Percentiles rank a stretch among this genome's conserved stretches.
Evolutionary conservation across 768 basidiomycete genomes (phyloP).

Genomic region (Wakefieldia striispora): DNA sequence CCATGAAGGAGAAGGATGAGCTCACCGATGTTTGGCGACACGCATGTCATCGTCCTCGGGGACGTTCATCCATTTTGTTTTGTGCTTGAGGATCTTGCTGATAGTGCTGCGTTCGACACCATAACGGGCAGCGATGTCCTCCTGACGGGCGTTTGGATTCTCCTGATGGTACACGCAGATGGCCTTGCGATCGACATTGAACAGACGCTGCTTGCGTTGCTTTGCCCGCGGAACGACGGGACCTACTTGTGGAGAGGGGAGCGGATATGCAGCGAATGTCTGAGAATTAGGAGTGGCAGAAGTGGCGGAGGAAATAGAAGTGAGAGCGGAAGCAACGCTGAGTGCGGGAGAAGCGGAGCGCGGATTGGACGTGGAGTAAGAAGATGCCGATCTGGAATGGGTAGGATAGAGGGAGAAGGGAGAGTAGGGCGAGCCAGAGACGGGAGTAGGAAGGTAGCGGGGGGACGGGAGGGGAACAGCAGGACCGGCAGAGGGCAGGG

Average conservation of each 20-base stretch:
- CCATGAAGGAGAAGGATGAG: conserved; percentile 1
- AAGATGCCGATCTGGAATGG: conserved; percentile 47
- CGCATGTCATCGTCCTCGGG: conserved; percentile 55
- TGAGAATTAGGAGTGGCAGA: conserved; percentile 32
- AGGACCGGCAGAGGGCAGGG: conserved; percentile 14
- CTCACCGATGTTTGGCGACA: conserved; percentile 69
- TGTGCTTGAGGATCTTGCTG: conserved; percentile 86
- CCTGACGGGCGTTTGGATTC: conserved; percentile 71
- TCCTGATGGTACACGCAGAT: conserved; percentile 69
- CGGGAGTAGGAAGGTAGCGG: conserved; percentile 45
- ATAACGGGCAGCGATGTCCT: conserved; percentile 76
- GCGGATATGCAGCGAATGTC: conserved; percentile 29
- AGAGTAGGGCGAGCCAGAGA: conserved; percentile 45
- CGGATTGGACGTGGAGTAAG: conserved; percentile 44
- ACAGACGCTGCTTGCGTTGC: conserved; percentile 71
- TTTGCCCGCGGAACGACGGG: conserved; percentile 40
- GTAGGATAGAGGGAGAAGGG: conserved; percentile 43
- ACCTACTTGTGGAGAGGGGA: conserved; percentile 27
- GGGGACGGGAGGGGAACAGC: conserved; percentile 37
- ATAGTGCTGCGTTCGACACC: conserved; percentile 91
- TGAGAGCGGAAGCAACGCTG: conserved; percentile 53
- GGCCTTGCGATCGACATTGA: conserved; percentile 67
- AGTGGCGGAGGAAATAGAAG: conserved; percentile 47
- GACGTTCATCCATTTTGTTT: conserved; percentile 76
- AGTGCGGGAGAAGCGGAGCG: conserved; percentile 62